Base-by-base conservation (phyloP, 2,329 filamentous ascomycete species). In the Colletotrichum sp. region DNA sequence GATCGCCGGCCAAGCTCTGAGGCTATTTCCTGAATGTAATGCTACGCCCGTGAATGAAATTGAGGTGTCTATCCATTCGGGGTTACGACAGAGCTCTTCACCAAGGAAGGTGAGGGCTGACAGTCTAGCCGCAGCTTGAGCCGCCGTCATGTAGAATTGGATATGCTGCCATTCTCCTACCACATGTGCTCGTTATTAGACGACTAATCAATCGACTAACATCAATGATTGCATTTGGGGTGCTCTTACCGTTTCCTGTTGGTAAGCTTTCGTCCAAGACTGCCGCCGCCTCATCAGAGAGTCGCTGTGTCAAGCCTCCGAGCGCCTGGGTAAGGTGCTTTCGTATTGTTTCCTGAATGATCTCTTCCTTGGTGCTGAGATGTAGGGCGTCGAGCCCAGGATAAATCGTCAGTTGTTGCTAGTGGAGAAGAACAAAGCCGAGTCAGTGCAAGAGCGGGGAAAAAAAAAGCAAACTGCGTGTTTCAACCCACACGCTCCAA, bases 141-240 rank as follows among this genome's bases (percentile, higher is more conserved):
- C 25, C 2, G 52, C 22, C 1, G 7, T 28, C 52, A 57, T 57
- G 52, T 25, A 25, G 4, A 57, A 28, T 12, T 19, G 22, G 0
- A 28, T 0, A 25, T 19, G 52, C 7, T 57, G 22, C 52, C 52
- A 57, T 1, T 28, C 52, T 16, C 22, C 22, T 22, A 2, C 0
- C 3, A 22, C 19, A 19, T 9, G 19, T n/a, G 39, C 0, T 44
- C 8, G 19, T 44, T 6, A 11, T 19, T 8, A 44, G 8, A 44
- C 8, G 8, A 44, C 4, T 9, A 19, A 0, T n/a, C 19, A n/a
- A 44, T 1, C 5, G 8, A 44, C 0, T 44, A 3, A 2, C 16
- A 15, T 0, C 8, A 8, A 27, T 55, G 0, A 22, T 11, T 3
- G 22, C 3, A 11, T 8, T 3, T 57, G 8, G 15, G 2, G 12